Evolutionary conservation across 768 basidiomycete species (phyloP), one percentile per base, ranked within the genome.

Genomic region (Podaxis rugospora): DNA sequence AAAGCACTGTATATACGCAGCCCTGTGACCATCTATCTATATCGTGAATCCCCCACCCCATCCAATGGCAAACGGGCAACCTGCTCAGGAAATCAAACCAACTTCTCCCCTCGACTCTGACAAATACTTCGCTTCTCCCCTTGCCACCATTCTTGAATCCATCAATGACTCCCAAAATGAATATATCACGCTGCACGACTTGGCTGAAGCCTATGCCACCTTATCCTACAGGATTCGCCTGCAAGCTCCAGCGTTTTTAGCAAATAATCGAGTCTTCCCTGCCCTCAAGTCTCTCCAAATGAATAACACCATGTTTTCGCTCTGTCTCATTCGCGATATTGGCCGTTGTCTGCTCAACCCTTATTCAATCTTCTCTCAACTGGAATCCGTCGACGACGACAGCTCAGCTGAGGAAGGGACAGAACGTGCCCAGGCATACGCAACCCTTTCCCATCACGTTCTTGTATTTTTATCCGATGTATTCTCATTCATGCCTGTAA

Each of bases 151-250:
- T 40, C 56, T 76, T 7, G 77, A 78, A 62, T 83, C 84, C 3
- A 64, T 78, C 25, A 68, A 72, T n/a, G 74, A 79, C 25, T 67
- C 69, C 1, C 70, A 72, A 5, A 63, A 58, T 40, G 69, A 74
- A 37, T 66, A 69, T 35, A 70, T 82, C n/a, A 75, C 80, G 0
- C 59, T 74, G 27, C 83, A 85, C 64, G 85, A 86, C 69, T 71
- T 89, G 61, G 72, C 79, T 42, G 86, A 90, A 67, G 85, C 88
- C 10, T 89, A 89, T 66, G 75, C 71, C 63, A 74, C 78, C 0
- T 74, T 89, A 46, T 78, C 79, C 0, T 69, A 70, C 28, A 78
- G 82, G 27, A 71, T 88, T 57, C 74, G 75, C 11, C 62, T 68
- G 10, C 67, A 71, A 35, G 66, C 69, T 27, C 59, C 65, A 28